Evolutionary conservation across 306 rosid species (phyloP), one percentile per base, ranked within the genome.

Genomic region (Trifolium subterraneum): DNA sequence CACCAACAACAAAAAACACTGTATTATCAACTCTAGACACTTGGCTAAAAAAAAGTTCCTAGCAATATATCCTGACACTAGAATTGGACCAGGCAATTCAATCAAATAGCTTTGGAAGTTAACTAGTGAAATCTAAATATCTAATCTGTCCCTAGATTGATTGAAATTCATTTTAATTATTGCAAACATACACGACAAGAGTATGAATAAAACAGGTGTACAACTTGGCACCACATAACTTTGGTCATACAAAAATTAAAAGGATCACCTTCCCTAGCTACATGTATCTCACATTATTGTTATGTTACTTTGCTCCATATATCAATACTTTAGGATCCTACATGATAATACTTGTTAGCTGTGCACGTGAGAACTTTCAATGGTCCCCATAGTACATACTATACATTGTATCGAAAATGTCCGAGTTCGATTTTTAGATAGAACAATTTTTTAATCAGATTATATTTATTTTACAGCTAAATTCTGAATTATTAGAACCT

Each of bases 311-410:
- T 48, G 13, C 62, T 72, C 42, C 9, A 59, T 76, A 72, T 68
- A 76, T 68, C 41, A 51, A 72, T 41, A 27, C 44, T 77, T 60
- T 20, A 19, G 3, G 85, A 41, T 35, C 78, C 81, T 56, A 60
- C 79, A 13, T 42, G 59, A n/a, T 72, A 59, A 62, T 33, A 42
- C 68, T 78, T 73, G 66, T 55, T 48, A 18, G 77, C 9, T 38
- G 6, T 62, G 86, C 82, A 82, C 86, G 80, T 68, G 82, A 36
- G 82, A 68, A 56, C 42, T 66, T 60, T 29, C 4, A 15, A 23
- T 68, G 70, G 56, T 64, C 72, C 76, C 77, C 68, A 71, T 39
- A 33, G 23, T 74, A 59, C 54, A 63, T 58, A 45, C 64, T 65
- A 64, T 33, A 63, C 47, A 9, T 52, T 29, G 5, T 4, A 3